phyloP scores from a whole-genome alignment of 148 eudicot genomes.

The Rhododendron griersonianum region DNA sequence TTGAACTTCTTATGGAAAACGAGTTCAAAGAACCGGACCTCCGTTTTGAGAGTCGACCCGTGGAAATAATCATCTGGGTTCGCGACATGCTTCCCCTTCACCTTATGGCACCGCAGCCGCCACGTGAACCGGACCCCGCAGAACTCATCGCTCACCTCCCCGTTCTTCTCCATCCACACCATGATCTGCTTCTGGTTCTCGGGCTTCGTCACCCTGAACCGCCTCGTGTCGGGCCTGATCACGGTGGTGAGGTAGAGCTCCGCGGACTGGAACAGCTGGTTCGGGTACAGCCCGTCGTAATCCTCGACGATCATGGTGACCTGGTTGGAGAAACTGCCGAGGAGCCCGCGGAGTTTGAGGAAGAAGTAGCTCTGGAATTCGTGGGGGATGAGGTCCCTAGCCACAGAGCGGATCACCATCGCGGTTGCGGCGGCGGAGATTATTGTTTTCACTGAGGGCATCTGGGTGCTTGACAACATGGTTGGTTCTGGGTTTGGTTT shows the following conservation, averaged over 20 bases:
- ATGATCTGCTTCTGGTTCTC: constrained; percentile 10
- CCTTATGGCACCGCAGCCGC: constrained; percentile 12
- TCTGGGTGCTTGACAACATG: constrained; percentile 11
- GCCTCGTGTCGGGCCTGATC: not conserved
- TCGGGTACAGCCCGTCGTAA: constrained; percentile 18
- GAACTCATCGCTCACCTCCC: constrained; percentile 17
- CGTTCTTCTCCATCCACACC: constrained; percentile 18
- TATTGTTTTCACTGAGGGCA: constrained; percentile 19
- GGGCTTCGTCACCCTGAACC: constrained; percentile 8
- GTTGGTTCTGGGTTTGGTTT: not conserved
- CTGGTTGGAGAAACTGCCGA: not conserved
- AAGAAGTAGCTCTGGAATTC: constrained; percentile 7
- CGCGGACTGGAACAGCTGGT: constrained; percentile 18
- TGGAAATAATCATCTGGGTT: not conserved
- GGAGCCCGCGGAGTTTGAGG: constrained; percentile 2
- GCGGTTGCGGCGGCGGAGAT: constrained; percentile 29
- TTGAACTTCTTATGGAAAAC: constrained; percentile 21
- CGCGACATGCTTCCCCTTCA: not conserved
- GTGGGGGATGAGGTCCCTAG: constrained; percentile 7
- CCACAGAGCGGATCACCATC: constrained; percentile 22
- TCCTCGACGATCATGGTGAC: constrained; percentile 20
- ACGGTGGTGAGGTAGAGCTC: constrained; percentile 17
- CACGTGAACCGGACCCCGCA: constrained; percentile 17
- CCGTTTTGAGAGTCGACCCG: not conserved
- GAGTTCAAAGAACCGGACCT: constrained; percentile 17